Conservation (phyloP, 257 asterid genomes). For the Solanum megistacrolobum region DNA sequence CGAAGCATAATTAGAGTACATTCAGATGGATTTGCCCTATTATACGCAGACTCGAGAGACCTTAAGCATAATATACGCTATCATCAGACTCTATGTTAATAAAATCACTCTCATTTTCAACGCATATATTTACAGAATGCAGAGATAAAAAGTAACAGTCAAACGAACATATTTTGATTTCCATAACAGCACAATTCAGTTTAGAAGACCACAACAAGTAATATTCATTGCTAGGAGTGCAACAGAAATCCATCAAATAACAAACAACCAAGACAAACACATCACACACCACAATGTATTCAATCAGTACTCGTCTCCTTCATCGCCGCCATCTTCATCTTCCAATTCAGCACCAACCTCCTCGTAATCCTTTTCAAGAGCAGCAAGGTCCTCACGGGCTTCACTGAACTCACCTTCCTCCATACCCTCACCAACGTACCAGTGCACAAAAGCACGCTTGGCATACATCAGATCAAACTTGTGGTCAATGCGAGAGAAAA, state of each 20-base stretch:
- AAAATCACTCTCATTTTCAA: background rate
- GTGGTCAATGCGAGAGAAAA: conserved; percentile 9
- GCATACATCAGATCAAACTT: conserved; percentile 17
- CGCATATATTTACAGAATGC: background rate
- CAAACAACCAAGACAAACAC: background rate
- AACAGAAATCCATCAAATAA: background rate
- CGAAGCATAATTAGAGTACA: background rate
- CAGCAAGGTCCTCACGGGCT: conserved; percentile 25
- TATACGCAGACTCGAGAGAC: background rate
- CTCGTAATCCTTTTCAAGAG: conserved; percentile 16
- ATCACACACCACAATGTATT: background rate
- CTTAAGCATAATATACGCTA: background rate
- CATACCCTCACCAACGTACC: conserved; percentile 22
- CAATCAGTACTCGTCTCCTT: background rate
- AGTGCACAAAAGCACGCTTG: conserved; percentile 20
- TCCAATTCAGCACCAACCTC: conserved; percentile 18
- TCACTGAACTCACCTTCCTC: conserved; percentile 26
- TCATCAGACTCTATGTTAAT: background rate
- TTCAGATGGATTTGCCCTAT: background rate
- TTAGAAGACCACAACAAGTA: background rate
- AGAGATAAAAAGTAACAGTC: background rate
- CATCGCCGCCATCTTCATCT: conserved; percentile 7
- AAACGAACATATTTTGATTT: background rate
- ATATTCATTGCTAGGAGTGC: background rate
- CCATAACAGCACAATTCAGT: background rate